Conservation (phyloP, 2,329 filamentous ascomycete genomes). For the Cercospora brassicicola region DNA sequence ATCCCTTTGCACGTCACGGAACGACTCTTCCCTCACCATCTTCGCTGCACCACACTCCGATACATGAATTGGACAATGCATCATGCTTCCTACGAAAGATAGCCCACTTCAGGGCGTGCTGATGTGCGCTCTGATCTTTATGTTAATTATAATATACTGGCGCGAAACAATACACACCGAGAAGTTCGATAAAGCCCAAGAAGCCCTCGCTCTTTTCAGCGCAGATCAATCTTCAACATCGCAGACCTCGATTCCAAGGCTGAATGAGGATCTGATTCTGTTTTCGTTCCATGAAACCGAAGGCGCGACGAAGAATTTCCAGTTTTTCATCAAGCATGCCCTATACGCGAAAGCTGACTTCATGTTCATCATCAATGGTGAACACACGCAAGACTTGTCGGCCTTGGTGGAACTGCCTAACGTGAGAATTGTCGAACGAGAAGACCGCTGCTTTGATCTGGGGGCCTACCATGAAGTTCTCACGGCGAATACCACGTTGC, state of each 20-base stretch:
- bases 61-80: neutral
- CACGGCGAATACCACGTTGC: neutral
- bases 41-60: neutral
- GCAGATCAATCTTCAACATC: neutral
- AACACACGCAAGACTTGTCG: conserved; percentile 14
- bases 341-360: conserved; percentile 25
- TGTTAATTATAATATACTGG: neutral
- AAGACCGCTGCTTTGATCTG: conserved; percentile 23
- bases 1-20: neutral
- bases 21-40: neutral
- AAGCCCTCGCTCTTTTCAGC: neutral
- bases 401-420: conserved; percentile 12
- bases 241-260: neutral
- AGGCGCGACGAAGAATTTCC: conserved; percentile 18
- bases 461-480: conserved; percentile 22
- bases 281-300: conserved; percentile 22
- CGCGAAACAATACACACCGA: neutral
- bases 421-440: conserved; percentile 19
- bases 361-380: conserved; percentile 26
- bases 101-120: neutral
- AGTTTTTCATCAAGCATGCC: conserved; percentile 21
- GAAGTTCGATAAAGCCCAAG: neutral
- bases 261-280: conserved; percentile 19
- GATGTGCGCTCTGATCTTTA: neutral
- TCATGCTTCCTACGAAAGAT: neutral